Percentiles rank a stretch among this genome's conserved stretches.
phyloP scores from a whole-genome alignment of 345 rosid genomes.

The Passiflora organensis region DNA sequence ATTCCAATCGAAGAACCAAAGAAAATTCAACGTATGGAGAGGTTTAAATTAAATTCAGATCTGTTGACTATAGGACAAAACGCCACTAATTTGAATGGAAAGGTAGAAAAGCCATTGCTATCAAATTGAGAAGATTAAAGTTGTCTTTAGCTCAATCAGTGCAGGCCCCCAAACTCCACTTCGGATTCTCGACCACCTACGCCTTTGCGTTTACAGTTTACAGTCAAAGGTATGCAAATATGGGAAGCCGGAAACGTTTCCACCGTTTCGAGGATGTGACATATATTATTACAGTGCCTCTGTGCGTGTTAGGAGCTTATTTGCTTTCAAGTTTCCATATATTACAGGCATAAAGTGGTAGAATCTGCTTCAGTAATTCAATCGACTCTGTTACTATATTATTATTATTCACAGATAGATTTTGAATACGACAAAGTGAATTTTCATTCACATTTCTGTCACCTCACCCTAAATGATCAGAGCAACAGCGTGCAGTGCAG shows the following conservation, averaged over 20 bases:
- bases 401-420: too few species aligned
- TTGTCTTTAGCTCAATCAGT: slow-evolving; percentile 42
- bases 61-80: slow-evolving; percentile 46
- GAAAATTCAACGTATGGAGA: slow-evolving; percentile 45
- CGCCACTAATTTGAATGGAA: too few species aligned
- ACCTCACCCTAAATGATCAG: too few species aligned
- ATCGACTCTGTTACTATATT: too few species aligned
- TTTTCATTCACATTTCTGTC: too few species aligned
- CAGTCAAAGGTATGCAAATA: slow-evolving; percentile 51
- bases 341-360: too few species aligned
- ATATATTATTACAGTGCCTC: slow-evolving; percentile 56
- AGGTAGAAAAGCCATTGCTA: too few species aligned
- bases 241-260: slow-evolving; percentile 51
- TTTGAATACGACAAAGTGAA: too few species aligned
- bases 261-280: slow-evolving; percentile 67
- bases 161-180: slow-evolving; percentile 41
- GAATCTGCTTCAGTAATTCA: too few species aligned
- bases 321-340: too few species aligned
- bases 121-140: slow-evolving; percentile 58
- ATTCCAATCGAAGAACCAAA: slow-evolving; percentile 42
- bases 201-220: slow-evolving; percentile 68
- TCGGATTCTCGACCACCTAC: slow-evolving; percentile 55
- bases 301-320: too few species aligned
- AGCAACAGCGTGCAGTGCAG: too few species aligned
- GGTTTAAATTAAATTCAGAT: slow-evolving; percentile 34